A percentile compares a stretch with the other conserved stretches of the same genome.
phyloP scores from a whole-genome alignment of 441 rosid species.

The Brassica hybrid region DNA sequence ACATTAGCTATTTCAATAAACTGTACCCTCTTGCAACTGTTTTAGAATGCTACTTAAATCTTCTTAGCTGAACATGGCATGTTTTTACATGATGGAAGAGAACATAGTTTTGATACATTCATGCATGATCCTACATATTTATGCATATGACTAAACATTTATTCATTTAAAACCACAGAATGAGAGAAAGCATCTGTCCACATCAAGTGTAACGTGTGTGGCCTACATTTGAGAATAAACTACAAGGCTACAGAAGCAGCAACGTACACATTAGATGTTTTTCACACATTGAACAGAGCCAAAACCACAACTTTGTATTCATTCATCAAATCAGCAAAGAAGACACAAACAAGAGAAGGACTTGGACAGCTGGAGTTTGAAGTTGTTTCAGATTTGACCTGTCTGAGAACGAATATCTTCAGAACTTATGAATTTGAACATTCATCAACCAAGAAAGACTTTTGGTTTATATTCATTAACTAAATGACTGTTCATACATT shows the following conservation, averaged over 20 bases:
- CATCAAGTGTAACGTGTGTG: conserved; percentile 32
- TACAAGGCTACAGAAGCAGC: conserved; percentile 34
- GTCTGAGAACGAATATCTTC: too few relatives aligned
- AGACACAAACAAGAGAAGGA: conserved; percentile 14
- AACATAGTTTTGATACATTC: conserved; percentile 6
- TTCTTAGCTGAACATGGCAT: conserved; percentile 4
- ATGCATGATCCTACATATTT: neutral
- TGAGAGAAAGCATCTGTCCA: conserved; percentile 12
- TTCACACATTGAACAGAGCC: conserved; percentile 5
- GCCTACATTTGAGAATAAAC: conserved; percentile 33
- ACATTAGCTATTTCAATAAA: neutral
- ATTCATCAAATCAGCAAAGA: conserved; percentile 18
- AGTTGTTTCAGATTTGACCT: too few relatives aligned
- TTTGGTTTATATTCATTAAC: too few relatives aligned
- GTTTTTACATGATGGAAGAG: conserved; percentile 1
- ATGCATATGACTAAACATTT: conserved; percentile 17
- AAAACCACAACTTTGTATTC: conserved; percentile 34
- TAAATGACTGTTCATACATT: neutral
- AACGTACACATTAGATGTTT: conserved; percentile 18
- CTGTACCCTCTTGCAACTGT: neutral
- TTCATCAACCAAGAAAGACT: too few relatives aligned
- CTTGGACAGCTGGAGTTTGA: too few relatives aligned
- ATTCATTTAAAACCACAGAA: conserved; percentile 24
- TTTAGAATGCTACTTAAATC: conserved; percentile 16
- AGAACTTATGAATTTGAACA: too few relatives aligned